Evolutionary conservation across 1,139 yeast genomes (phyloP), one percentile per base, ranked within the genome.

Genomic region (Diutina sp.): DNA sequence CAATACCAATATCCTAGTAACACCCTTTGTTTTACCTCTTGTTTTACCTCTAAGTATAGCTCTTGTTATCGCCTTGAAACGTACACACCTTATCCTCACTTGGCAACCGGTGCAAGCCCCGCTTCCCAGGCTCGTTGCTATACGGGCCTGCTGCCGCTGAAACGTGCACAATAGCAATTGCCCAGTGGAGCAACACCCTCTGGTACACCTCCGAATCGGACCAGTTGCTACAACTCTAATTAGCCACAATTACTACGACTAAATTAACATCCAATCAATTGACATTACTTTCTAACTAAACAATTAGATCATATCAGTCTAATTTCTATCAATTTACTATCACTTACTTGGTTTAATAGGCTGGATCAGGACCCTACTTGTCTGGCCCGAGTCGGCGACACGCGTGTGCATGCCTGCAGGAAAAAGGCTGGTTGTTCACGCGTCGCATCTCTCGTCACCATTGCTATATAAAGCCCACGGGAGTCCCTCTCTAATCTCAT

Each of bases 381-480:
- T n/a, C n/a, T n/a, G n/a, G n/a, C n/a, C n/a, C n/a, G 28, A 46
- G 11, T 21, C 9, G 21, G 25, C n/a, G 21, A 21, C n/a, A 47
- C 30, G 51, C 21, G 51, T 47, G 16, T 14, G 51, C 51, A 47
- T 6, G 51, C 41, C 41, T 35, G 41, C 41, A 35, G 41, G 41
- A 35, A 35, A 35, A 47, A 47, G 51, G 51, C 51, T 47, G 51
- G 51, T 47, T 47, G 30, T n/a, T 28, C 29, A 47, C 51, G 30
- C 51, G 51, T 29, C 21, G 38, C 35, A 47, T 28, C 18, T 8
- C 18, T 21, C 25, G 25, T 28, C 51, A 7, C 51, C 2, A 35
- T 35, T 35, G 41, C 41, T 35, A 8, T 47, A 47, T 47, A 47
- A 29, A 47, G 21, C 32, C 51, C 51, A n/a, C 6, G 11, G 16